Evolutionary conservation across 2,329 filamentous ascomycete species (phyloP).

Genomic region (Aspergillus vadensis): DNA sequence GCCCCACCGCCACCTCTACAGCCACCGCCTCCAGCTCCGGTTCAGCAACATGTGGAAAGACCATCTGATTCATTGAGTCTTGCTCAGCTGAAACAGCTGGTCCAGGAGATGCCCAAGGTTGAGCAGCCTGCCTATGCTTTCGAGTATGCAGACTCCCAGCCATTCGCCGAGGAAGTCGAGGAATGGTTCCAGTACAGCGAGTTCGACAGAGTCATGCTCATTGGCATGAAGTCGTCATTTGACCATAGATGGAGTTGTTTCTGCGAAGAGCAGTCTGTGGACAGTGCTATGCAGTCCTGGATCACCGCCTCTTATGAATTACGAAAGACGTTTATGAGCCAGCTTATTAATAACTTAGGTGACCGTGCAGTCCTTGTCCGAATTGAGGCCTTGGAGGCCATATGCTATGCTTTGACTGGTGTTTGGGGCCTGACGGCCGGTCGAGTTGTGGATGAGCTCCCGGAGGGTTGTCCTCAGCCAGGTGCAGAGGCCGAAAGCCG

Average conservation of each 20-base stretch:
- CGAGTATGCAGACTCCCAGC: constrained; percentile 70
- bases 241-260: constrained; percentile 71
- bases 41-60: constrained; percentile 39
- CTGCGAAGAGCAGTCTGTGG: constrained; percentile 36
- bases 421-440: constrained; percentile 71
- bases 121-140: constrained; percentile 83
- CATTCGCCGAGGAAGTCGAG: constrained; percentile 84
- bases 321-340: constrained; percentile 44
- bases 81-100: constrained; percentile 70
- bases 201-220: constrained; percentile 78
- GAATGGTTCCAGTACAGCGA: constrained; percentile 97
- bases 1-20: constrained; percentile 48
- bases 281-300: constrained; percentile 59
- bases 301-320: constrained; percentile 61
- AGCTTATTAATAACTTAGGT: constrained; percentile 40
- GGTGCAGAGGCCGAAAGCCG: constrained; percentile 50
- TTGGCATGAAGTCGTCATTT: constrained; percentile 74
- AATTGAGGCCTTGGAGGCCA: constrained; percentile 48
- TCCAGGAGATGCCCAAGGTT: constrained; percentile 69
- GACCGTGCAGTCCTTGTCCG: constrained; percentile 44
- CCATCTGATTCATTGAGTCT: constrained; percentile 72
- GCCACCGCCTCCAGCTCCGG: constrained; percentile 50
- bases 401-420: constrained; percentile 63
- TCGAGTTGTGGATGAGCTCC: constrained; percentile 33
- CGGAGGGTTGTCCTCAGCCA: constrained; percentile 36